Evolutionary conservation across 2,329 filamentous ascomycete genomes (phyloP).

Genomic region (Monilinia aucupariae): DNA sequence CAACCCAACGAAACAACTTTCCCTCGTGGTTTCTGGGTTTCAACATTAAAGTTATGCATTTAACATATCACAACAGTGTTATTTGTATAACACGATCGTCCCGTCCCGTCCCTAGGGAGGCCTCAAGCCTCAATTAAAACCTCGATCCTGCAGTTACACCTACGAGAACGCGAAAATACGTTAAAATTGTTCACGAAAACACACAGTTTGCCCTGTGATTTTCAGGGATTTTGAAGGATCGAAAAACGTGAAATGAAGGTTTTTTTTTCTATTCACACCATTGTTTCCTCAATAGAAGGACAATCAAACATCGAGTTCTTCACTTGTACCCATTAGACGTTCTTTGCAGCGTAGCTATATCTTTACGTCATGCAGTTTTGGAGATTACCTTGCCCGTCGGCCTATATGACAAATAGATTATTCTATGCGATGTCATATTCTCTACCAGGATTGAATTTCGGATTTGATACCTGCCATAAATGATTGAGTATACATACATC

Average conservation of each 20-base stretch:
- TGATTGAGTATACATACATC: neutral
- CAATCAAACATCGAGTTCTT: neutral
- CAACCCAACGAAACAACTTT: conserved; percentile 9
- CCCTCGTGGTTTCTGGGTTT: conserved; percentile 17
- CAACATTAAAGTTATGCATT: conserved; percentile 8
- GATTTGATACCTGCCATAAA: conserved; percentile 1
- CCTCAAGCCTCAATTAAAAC: conserved; percentile 10
- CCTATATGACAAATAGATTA: conserved; percentile 9
- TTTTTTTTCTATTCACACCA: neutral
- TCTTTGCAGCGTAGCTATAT: neutral
- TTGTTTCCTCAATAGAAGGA: neutral
- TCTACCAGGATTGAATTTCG: neutral
- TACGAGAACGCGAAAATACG: conserved; percentile 6
- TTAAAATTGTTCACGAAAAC: conserved; percentile 9
- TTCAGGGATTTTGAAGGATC: conserved; percentile 6
- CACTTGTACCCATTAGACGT: conserved; percentile 3
- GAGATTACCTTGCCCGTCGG: neutral
- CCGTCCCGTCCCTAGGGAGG: conserved; percentile 12
- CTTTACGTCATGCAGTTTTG: neutral
- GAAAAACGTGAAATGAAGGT: neutral
- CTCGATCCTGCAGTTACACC: conserved; percentile 1
- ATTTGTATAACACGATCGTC: conserved; percentile 10
- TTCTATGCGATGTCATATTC: conserved; percentile 3
- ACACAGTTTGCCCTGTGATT: neutral
- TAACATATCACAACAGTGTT: conserved; percentile 9